A percentile compares a stretch with the other conserved stretches of the same genome.
Evolutionary conservation across 2,329 filamentous ascomycete species (phyloP).

Genomic region (Xylariaceae sp.): DNA sequence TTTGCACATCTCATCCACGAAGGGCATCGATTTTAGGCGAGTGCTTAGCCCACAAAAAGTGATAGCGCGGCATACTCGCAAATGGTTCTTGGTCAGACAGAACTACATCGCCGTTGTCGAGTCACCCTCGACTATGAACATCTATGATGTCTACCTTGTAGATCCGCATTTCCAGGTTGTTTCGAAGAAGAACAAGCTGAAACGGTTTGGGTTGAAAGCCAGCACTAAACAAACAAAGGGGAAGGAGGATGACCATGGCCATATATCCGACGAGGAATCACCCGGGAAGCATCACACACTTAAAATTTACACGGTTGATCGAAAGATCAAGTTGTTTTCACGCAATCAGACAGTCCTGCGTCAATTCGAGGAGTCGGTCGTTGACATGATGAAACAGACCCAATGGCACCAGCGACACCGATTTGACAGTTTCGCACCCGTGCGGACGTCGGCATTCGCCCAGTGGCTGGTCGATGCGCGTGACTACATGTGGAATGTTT

Average conservation of each 20-base stretch:
- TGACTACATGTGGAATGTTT: constrained; percentile 99
- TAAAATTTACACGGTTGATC: constrained; percentile 86
- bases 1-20: constrained; percentile 87
- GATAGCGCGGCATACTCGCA: constrained; percentile 81
- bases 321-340: constrained; percentile 87
- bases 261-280: constrained; percentile 40
- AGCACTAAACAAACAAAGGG: constrained; percentile 63
- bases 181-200: constrained; percentile 65
- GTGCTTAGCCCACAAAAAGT: constrained; percentile 78
- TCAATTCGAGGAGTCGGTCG: constrained; percentile 93
- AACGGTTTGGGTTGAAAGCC: constrained; percentile 58
- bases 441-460: constrained; percentile 82
- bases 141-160: constrained; percentile 97
- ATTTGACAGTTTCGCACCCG: constrained; percentile 91
- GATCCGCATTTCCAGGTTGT: constrained; percentile 85
- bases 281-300: constrained; percentile 71
- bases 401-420: constrained; percentile 82
- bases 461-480: constrained; percentile 96
- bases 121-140: constrained; percentile 97
- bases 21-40: constrained; percentile 83
- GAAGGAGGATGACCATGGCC: constrained; percentile 32
- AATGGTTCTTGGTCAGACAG: constrained; percentile 98
- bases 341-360: constrained; percentile 85
- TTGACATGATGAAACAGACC: constrained; percentile 80
- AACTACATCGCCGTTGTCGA: constrained; percentile 99